Conservation (phyloP, 768 basidiomycete genomes). For the Psilocybe tampanensis region DNA sequence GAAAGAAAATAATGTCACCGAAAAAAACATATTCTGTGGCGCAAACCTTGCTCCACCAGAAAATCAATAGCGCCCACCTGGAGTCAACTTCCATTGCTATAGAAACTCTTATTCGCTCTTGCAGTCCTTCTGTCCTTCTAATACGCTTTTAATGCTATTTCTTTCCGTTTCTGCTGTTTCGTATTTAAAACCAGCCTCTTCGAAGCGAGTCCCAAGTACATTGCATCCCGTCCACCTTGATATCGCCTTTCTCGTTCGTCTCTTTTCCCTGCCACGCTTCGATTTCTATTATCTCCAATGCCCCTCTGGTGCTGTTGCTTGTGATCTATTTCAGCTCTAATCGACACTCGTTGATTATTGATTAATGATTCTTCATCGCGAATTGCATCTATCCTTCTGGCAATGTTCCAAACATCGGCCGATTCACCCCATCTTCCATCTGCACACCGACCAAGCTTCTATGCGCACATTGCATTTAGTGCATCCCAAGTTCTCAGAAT, state of each 20-base stretch:
- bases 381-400: too few relatives aligned
- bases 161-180: neutral
- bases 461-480: too few relatives aligned
- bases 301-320: too few relatives aligned
- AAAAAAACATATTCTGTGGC: slow-evolving; percentile 6
- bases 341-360: too few relatives aligned
- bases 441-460: too few relatives aligned
- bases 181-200: neutral
- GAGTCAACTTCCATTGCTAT: slow-evolving; percentile 12
- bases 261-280: neutral
- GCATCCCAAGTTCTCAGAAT: neutral
- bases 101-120: slow-evolving; percentile 15
- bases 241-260: neutral
- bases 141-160: neutral
- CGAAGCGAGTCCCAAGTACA: neutral
- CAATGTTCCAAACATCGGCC: too few relatives aligned
- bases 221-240: neutral
- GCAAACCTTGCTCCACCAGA: slow-evolving; percentile 3
- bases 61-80: slow-evolving; percentile 6
- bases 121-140: slow-evolving; percentile 2
- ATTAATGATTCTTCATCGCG: too few relatives aligned
- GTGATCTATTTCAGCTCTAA: too few relatives aligned
- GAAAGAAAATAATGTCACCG: neutral
- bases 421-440: too few relatives aligned
- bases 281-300: neutral